Base-by-base conservation (phyloP, 768 basidiomycete species). In the Phaeotremella skinneri region DNA sequence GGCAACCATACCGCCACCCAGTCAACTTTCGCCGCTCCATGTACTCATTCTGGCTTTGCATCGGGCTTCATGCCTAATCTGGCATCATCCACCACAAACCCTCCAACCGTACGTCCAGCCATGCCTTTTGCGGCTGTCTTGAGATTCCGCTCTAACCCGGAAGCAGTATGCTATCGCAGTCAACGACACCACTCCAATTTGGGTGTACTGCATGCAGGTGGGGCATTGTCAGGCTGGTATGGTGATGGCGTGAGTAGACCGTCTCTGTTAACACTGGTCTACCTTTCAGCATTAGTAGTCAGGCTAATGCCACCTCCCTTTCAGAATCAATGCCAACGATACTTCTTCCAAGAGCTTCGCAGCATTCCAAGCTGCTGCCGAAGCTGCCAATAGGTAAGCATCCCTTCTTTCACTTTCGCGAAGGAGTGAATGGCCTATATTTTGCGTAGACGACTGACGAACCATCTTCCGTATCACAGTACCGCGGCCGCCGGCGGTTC, bases 1-100 rank as follows among this genome's bases (percentile, higher is more conserved):
- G 59, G 59, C 2, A 58, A 61, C 51, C 63, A 64, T 31, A 61
- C 63, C 23, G 59, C 47, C 3, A 61, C 63, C 13, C 63, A 64
- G 29, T 64, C 63, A 16, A 64, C 63, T 16, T 64, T 64, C 55
- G 52, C 59, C 3, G 49, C 41, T 11, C 63, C 63, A 6, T 64
- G 63, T 45, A 45, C 56, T 16, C 42, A 45, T 27, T 21, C 53
- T 5, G 62, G 62, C 3, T 53, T 64, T 29, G 41, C 56, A n/a
- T 59, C 63, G 13, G 63, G 63, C 26, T 54, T 57, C 56, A 57
- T 31, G 34, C 53, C 59, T 31, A 52, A 39, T n/a, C 31, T 27
- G 14, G 25, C 49, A 1, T 30, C 43, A 27, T 31, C 20, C 13
- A 31, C 49, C 7, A 55, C 59, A 3, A 56, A 27, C 26, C 45